These are phyloP conservation scores for Clavispora carvajalis DNA, from an alignment of 805 yeast species.

Conservation along the genomic window DNA sequence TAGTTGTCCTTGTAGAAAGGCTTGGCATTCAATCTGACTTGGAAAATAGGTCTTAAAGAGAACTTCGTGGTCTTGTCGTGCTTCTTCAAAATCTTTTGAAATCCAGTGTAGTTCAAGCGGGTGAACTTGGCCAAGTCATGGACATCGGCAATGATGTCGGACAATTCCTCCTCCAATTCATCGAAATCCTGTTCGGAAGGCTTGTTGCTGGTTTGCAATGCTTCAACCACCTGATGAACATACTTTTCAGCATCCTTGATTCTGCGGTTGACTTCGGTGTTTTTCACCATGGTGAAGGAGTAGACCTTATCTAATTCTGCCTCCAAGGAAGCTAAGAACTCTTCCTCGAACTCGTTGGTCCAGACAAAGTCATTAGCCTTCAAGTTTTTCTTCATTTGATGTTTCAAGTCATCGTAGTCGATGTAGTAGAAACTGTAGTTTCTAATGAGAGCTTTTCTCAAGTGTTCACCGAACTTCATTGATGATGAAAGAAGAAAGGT, in stretches of 20 bases:
- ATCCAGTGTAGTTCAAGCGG: constrained; percentile 91
- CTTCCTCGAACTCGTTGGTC: constrained; percentile 77
- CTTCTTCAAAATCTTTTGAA: constrained; percentile 92
- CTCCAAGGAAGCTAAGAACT: constrained; percentile 70
- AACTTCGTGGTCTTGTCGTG: constrained; percentile 82
- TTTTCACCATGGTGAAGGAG: constrained; percentile 84
- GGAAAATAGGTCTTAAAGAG: constrained; percentile 84
- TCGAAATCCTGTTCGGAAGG: constrained; percentile 41
- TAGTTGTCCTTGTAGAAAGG: constrained; percentile 96
- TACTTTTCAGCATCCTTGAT: constrained; percentile 75
- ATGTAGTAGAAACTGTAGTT: constrained; percentile 89
- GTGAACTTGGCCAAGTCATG: constrained; percentile 95
- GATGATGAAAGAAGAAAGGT: not conserved
- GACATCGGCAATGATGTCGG: constrained; percentile 91
- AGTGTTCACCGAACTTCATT: constrained; percentile 96
- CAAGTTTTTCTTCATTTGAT: constrained; percentile 66
- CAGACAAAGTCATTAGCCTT: constrained; percentile 55
- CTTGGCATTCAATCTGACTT: constrained; percentile 85
- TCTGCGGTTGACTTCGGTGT: constrained; percentile 78
- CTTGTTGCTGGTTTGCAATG: constrained; percentile 27
- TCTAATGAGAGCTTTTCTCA: constrained; percentile 81
- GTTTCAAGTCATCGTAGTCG: constrained; percentile 85
- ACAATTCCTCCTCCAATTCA: constrained; percentile 39
- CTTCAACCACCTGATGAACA: constrained; percentile 61
- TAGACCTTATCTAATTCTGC: constrained; percentile 87